Base-by-base conservation (phyloP, 73 alveolate genomes). In the Paramecium sexaurelia region DNA sequence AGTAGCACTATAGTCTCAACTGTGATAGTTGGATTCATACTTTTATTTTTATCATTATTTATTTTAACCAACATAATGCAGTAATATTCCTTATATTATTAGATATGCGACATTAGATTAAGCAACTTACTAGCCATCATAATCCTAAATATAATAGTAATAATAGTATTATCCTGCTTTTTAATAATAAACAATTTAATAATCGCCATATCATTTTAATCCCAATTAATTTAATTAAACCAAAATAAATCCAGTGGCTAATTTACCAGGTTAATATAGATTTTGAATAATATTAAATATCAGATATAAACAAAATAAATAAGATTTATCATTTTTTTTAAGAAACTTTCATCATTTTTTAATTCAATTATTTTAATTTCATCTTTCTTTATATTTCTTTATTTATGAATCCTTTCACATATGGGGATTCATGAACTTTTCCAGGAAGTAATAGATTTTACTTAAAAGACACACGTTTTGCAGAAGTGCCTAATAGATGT, bases 361-460 rank as follows among this genome's bases (percentile, higher is more conserved):
- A 71, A 71, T 71, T 71, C 56, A 71, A 71, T 36, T 71, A 71
- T 11, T 35, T 9, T 71, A 71, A 33, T 71, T 36, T 71, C 11
- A 35, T 35, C 36, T 71, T 71, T 36, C 86, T 71, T 71, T 71
- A n/a, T 5, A 37, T 71, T 71, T 71, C 86, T 20, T 37, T 71
- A 71, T 71, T 71, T 13, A 71, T 71, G 24, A 71, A 71, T 35
- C 55, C 86, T 17, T 71, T 71, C 1, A 71, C 86, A 37, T 71
- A 71, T 3, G 86, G 86, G 5, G 86, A 71, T 35, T 71, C 86
- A 71, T 71, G 86, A 3, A 71, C 86, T 36, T 36, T 36, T 27
- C 87, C 87, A 2, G 87, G 87, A 15, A 39, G 87, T 27, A 36
- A 17, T 1, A 39, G 4, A 73, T 20, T 73, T 36, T 33, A 10